A percentile compares a stretch with the other conserved stretches of the same genome.
These are phyloP conservation scores for Mrakia frigida DNA, from an alignment of 768 basidiomycete genomes.

Conservation along the genomic window DNA sequence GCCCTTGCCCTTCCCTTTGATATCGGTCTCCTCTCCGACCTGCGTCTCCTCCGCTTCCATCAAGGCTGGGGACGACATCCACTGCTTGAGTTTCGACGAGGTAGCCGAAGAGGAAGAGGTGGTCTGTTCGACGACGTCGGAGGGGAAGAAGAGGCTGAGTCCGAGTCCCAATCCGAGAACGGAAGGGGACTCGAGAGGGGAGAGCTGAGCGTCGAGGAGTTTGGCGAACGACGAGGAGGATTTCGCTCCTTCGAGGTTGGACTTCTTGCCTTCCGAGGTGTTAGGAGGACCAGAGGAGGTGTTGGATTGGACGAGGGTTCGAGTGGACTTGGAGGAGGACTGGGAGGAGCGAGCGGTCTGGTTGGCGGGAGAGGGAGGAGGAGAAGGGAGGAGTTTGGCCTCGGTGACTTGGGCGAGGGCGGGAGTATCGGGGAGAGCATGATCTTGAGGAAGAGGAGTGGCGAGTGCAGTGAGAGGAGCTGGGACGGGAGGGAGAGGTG, in stretches of 20 bases:
- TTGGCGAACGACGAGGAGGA: background rate
- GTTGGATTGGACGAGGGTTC: background rate
- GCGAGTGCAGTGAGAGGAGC: background rate
- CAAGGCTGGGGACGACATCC: background rate
- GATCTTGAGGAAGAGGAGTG: background rate
- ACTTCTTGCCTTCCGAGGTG: too few relatives aligned
- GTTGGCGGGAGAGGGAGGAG: background rate
- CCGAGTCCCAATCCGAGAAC: background rate
- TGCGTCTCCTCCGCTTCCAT: conserved; percentile 1
- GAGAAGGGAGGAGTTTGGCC: background rate
- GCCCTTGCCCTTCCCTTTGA: background rate
- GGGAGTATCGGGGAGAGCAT: background rate
- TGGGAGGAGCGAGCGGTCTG: conserved; percentile 2
- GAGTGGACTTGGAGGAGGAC: background rate
- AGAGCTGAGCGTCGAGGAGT: background rate
- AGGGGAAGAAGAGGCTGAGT: background rate
- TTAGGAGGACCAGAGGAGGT: background rate
- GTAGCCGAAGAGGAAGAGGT: background rate
- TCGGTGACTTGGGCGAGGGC: background rate
- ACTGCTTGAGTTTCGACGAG: background rate
- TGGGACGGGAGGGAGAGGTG: background rate
- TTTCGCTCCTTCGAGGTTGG: background rate
- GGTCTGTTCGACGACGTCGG: too few relatives aligned
- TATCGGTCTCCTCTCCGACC: background rate
- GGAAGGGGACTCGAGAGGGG: background rate